Base-by-base conservation (phyloP, 768 basidiomycete genomes). In the Panaeolus papilionaceus region DNA sequence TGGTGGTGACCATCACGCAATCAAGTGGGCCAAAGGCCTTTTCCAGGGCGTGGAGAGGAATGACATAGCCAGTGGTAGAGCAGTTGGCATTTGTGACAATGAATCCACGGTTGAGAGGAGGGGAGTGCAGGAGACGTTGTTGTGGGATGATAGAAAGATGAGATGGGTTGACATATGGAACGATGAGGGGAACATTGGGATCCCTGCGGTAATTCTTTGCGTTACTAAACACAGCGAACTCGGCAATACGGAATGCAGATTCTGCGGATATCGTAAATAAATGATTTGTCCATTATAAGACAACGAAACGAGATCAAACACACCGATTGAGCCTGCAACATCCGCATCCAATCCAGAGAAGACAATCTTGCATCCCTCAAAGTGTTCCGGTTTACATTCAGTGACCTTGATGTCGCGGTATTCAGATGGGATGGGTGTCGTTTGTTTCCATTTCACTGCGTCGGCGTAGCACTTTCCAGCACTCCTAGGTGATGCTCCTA, bases 71-170 rank as follows among this genome's bases (percentile, higher is more conserved):
- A 0, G 98, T 99, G 3, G 98, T 98, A 26, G 94, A 92, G 81
- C 98, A 99, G 81, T 99, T 99, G 71, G 98, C 98, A 77, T 99
- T 99, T 67, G 96, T 96, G 69, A 99, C 91, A 77, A 99, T 96
- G 83, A 95, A 99, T 3, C 98, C 98, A 71, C 88, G 89, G 74
- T 85, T 86, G 39, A 92, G 85, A 0, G 88, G 88, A 20, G 89
- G 92, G 2, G 83, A 79, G 71, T 93, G 91, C 16, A 87, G 80
- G 2, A 88, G 72, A 63, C 83, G 93, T 79, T 99, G 98, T 73
- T 95, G 92, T 0, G 86, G 84, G 73, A 99, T 83, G 71, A 99
- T 93, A 71, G 88, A 81, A 37, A 98, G 81, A 77, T 99, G 98
- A 3, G 82, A 83, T 0, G 94, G 84, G 81, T 99, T 99, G 72